Conservation (phyloP, 495 filamentous ascomycete genomes). For the Hypoxylon subgilvum region DNA sequence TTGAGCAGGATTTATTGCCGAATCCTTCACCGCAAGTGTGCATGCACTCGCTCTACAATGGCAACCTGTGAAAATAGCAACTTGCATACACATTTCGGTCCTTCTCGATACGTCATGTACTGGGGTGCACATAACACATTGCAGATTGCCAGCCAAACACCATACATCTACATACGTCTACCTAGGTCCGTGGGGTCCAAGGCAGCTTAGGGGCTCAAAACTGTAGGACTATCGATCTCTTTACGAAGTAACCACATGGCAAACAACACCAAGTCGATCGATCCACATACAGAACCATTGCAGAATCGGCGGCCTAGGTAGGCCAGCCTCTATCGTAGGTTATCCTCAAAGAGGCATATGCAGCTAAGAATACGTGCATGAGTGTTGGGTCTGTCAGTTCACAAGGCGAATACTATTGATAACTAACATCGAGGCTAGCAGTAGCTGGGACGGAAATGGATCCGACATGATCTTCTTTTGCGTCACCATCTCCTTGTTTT, state of each 20-base stretch:
- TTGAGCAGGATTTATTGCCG: conserved; percentile 15
- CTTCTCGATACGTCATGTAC: conserved; percentile 4
- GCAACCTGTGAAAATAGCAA: conserved; percentile 3
- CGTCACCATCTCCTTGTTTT: too few relatives aligned
- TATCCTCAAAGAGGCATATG: not conserved
- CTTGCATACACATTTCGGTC: conserved; percentile 17
- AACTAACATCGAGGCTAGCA: conserved; percentile 1
- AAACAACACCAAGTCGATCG: conserved; percentile 12
- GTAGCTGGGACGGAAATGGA: not conserved
- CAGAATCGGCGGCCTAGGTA: not conserved
- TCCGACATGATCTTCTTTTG: not conserved
- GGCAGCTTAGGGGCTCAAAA: conserved; percentile 4
- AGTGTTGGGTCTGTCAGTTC: not conserved
- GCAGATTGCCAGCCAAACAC: too few relatives aligned
- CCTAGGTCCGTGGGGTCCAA: conserved; percentile 3
- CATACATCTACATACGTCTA: not conserved
- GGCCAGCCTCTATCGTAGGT: too few relatives aligned
- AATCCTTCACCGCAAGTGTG: conserved; percentile 31
- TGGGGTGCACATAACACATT: too few relatives aligned
- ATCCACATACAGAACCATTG: conserved; percentile 5
- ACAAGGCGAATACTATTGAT: not conserved
- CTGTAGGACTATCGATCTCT: not conserved
- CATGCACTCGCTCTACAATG: conserved; percentile 7
- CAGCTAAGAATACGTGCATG: not conserved
- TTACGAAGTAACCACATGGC: conserved; percentile 6